Conservation (phyloP, 768 basidiomycete species). For the Asterophora parasitica region DNA sequence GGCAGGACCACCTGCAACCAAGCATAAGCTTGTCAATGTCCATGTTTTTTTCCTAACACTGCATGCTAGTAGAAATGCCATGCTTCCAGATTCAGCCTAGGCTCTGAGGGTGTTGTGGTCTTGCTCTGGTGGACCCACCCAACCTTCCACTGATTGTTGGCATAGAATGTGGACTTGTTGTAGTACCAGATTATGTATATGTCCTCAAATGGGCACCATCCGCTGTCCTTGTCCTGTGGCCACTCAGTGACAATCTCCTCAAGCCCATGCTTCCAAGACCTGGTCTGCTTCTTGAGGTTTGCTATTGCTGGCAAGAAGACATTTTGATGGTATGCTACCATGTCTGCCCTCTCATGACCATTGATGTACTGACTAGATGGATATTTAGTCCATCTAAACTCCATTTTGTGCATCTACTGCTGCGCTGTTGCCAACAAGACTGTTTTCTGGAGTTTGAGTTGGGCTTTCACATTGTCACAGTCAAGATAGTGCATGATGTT, state of each 20-base stretch:
- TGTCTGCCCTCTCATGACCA: constrained; percentile 29
- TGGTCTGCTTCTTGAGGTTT: not conserved
- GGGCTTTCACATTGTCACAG: not conserved
- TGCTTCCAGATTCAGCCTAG: too few species aligned
- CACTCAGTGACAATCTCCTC: not conserved
- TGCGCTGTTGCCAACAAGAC: constrained; percentile 1
- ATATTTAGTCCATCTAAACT: constrained; percentile 19
- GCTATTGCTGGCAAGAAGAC: constrained; percentile 14
- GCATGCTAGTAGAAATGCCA: too few species aligned
- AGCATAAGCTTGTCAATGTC: too few species aligned
- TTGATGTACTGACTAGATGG: constrained; percentile 27
- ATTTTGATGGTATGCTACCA: constrained; percentile 24
- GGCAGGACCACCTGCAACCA: too few species aligned
- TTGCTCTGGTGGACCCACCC: constrained; percentile 19
- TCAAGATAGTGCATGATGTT: not conserved
- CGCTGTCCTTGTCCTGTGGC: not conserved
- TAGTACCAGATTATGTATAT: constrained; percentile 7
- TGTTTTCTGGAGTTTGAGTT: not conserved
- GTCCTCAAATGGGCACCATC: not conserved
- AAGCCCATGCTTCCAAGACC: not conserved
- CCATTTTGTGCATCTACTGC: constrained; percentile 27
- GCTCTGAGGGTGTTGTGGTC: too few species aligned
- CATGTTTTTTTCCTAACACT: too few species aligned
- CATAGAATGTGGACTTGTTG: constrained; percentile 29
- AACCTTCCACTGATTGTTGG: constrained; percentile 20